A percentile compares a stretch with the other conserved stretches of the same genome.
Conservation (phyloP, 225 moss, liverwort and hornwort species). For the Takakia lepidozioides region DNA sequence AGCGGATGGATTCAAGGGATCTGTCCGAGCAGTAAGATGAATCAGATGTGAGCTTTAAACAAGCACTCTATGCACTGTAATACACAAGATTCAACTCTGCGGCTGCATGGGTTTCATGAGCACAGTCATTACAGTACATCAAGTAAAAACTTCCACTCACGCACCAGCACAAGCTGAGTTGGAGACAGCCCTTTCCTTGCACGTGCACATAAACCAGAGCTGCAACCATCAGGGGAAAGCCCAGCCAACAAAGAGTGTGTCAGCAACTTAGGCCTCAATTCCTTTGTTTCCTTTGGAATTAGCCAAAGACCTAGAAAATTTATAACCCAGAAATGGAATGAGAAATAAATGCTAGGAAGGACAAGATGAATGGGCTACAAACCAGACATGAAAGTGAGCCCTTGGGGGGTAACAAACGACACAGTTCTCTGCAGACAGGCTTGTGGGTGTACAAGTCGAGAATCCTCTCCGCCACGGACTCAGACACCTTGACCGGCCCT, state of each 20-base stretch:
- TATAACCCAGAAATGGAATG: background rate
- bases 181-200: slow-evolving; percentile 1
- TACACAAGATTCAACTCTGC: too few relatives aligned
- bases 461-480: slow-evolving; percentile 3
- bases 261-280: background rate
- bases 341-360: background rate
- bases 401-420: slow-evolving; percentile 4
- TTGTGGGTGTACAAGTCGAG: slow-evolving; percentile 1
- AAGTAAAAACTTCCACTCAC: too few relatives aligned
- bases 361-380: background rate
- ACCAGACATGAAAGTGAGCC: slow-evolving; percentile 1
- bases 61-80: too few relatives aligned
- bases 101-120: too few relatives aligned
- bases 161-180: slow-evolving; percentile 1
- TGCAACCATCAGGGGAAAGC: background rate
- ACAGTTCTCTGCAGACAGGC: background rate
- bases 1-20: too few relatives aligned
- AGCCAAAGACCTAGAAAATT: background rate
- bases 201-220: background rate
- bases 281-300: background rate
- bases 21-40: too few relatives aligned
- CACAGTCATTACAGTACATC: too few relatives aligned
- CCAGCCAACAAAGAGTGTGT: too few relatives aligned
- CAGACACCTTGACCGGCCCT: slow-evolving; percentile 5
- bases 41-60: too few relatives aligned